Conservation (phyloP, 768 basidiomycete genomes). For the Mycena venus region DNA sequence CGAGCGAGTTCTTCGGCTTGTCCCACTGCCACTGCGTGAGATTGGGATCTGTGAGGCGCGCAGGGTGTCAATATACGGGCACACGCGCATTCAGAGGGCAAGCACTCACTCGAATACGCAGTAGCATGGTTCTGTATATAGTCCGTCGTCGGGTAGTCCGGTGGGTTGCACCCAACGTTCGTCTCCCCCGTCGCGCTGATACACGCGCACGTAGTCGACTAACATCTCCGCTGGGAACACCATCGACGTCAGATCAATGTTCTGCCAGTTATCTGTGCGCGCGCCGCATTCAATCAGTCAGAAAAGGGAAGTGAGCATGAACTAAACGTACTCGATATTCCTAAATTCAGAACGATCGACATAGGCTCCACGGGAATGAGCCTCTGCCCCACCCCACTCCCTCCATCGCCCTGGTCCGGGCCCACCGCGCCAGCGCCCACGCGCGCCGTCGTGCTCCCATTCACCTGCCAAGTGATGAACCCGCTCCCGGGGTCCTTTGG, state of each 20-base stretch:
- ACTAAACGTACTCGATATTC: conserved; percentile 63
- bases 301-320: not conserved
- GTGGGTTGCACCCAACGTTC: conserved; percentile 79
- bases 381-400: conserved; percentile 70
- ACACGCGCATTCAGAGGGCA: not conserved
- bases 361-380: conserved; percentile 71
- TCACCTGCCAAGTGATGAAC: conserved; percentile 82
- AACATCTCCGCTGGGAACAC: conserved; percentile 78
- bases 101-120: conserved; percentile 73
- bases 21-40: conserved; percentile 57
- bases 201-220: conserved; percentile 87
- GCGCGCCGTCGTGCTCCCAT: conserved; percentile 62
- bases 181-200: conserved; percentile 70
- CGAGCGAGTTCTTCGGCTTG: conserved; percentile 55
- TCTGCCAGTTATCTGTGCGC: conserved; percentile 65
- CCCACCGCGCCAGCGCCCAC: conserved; percentile 68
- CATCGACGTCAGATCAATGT: conserved; percentile 66
- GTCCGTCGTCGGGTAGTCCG: conserved; percentile 72
- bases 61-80: not conserved
- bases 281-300: not conserved
- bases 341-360: conserved; percentile 73
- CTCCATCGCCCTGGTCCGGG: conserved; percentile 51
- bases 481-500: conserved; percentile 66
- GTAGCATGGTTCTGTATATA: conserved; percentile 70
- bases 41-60: conserved; percentile 51